Percentiles rank a stretch among this genome's conserved stretches.
Evolutionary conservation across 495 filamentous ascomycete genomes (phyloP).

Genomic region (Rhypophila decipiens): DNA sequence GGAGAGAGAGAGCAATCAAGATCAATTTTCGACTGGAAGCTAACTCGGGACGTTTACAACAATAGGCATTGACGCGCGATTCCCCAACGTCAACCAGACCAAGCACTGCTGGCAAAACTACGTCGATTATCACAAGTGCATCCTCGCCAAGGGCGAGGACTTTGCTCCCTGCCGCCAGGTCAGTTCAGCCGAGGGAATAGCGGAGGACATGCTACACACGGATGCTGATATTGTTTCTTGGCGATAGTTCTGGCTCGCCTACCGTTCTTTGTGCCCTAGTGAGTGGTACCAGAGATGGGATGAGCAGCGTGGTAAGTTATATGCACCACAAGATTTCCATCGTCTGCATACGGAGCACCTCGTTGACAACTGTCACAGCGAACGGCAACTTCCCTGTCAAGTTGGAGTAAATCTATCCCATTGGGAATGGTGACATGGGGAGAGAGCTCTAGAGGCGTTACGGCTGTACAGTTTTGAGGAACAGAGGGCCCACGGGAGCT

Average conservation of each 20-base stretch:
- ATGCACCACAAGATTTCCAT: not conserved
- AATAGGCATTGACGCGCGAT: conserved; percentile 95
- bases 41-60: not conserved
- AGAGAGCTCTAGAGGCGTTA: too few relatives aligned
- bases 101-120: conserved; percentile 98
- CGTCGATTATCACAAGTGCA: conserved; percentile 99
- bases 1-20: not conserved
- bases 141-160: conserved; percentile 96
- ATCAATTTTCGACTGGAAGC: not conserved
- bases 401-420: conserved; percentile 41
- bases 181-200: not conserved
- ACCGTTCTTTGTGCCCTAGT: conserved; percentile 94
- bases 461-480: too few relatives aligned
- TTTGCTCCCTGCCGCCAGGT: conserved; percentile 97
- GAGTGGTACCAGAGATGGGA: conserved; percentile 95
- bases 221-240: conserved; percentile 7
- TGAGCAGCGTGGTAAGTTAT: conserved; percentile 80
- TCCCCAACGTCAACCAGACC: conserved; percentile 95
- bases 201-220: not conserved
- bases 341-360: not conserved
- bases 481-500: too few relatives aligned
- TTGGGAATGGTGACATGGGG: not conserved
- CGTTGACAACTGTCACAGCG: conserved; percentile 44
- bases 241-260: conserved; percentile 84
- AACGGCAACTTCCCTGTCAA: conserved; percentile 83